phyloP scores from a whole-genome alignment of 2,329 filamentous ascomycete species.

The Scorias spongiosa region DNA sequence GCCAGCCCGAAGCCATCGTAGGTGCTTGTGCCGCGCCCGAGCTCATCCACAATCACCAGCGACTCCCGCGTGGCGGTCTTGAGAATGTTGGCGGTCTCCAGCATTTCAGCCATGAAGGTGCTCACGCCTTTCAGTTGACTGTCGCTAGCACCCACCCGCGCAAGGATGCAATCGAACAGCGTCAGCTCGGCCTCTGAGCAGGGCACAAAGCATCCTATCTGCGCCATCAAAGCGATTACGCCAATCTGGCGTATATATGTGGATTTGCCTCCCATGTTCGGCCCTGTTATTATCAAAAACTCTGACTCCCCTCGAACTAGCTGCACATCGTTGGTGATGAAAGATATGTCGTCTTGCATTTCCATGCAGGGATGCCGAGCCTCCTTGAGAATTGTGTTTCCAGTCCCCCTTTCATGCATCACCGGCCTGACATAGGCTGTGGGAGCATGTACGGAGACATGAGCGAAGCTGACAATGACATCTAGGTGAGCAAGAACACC shows the following conservation, averaged over 20 bases:
- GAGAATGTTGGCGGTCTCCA: slow-evolving; percentile 95
- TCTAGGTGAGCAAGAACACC: slow-evolving; percentile 84
- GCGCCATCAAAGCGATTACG: slow-evolving; percentile 92
- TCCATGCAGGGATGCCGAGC: slow-evolving; percentile 96
- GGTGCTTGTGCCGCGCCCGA: slow-evolving; percentile 89
- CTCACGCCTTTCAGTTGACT: slow-evolving; percentile 95
- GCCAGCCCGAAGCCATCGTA: slow-evolving; percentile 98
- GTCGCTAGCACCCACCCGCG: slow-evolving; percentile 87
- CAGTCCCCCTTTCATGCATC: slow-evolving; percentile 76
- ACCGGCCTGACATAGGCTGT: slow-evolving; percentile 81
- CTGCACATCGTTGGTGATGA: slow-evolving; percentile 93
- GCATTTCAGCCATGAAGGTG: slow-evolving; percentile 99
- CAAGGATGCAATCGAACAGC: slow-evolving; percentile 93
- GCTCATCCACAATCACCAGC: slow-evolving; percentile 95
- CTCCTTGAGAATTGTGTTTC: slow-evolving; percentile 79
- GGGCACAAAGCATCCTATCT: slow-evolving; percentile 91
- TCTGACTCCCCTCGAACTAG: slow-evolving; percentile 65
- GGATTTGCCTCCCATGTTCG: slow-evolving; percentile 98
- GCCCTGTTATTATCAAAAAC: slow-evolving; percentile 91
- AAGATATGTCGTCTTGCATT: slow-evolving; percentile 95
- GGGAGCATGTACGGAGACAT: slow-evolving; percentile 84
- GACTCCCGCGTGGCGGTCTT: slow-evolving; percentile 92
- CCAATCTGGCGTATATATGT: slow-evolving; percentile 97
- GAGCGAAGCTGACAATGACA: slow-evolving; percentile 85
- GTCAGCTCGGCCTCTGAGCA: slow-evolving; percentile 81